A percentile compares a stretch with the other conserved stretches of the same genome.
Conservation (phyloP, 192 early-diverging fungal species). For the Dispira parvispora region DNA sequence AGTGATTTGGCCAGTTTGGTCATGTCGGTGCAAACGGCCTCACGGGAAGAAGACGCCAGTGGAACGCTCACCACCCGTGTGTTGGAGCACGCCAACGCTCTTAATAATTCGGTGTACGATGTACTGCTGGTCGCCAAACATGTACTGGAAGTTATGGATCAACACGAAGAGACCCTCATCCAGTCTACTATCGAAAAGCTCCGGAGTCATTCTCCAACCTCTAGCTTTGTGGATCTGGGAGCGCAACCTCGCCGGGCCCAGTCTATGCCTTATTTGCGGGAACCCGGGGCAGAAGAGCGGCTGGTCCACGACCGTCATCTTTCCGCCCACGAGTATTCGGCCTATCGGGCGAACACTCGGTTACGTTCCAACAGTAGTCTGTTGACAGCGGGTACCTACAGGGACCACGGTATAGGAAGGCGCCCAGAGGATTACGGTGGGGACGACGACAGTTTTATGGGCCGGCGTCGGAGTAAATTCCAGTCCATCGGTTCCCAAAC, state of each 20-base stretch:
- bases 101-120: conserved; percentile 37
- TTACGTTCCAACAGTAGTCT: not conserved
- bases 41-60: conserved; percentile 10
- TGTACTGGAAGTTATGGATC: conserved; percentile 32
- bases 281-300: not conserved
- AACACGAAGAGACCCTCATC: conserved; percentile 21
- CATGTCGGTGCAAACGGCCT: conserved; percentile 32
- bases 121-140: conserved; percentile 31
- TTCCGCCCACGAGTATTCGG: conserved; percentile 8
- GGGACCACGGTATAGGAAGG: too few relatives aligned
- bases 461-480: too few relatives aligned
- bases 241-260: conserved; percentile 11
- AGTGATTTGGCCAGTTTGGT: conserved; percentile 44
- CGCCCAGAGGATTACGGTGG: too few relatives aligned
- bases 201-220: not conserved
- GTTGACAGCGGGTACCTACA: too few relatives aligned
- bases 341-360: not conserved
- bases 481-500: too few relatives aligned
- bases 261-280: conserved; percentile 1
- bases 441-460: too few relatives aligned
- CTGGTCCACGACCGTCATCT: conserved; percentile 1
- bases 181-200: conserved; percentile 17
- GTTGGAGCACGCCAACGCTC: conserved; percentile 25
- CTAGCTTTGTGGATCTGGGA: conserved; percentile 12
- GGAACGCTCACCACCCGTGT: conserved; percentile 30